Evolutionary conservation across 345 rosid genomes (phyloP).

Genomic region (Salix viminalis): DNA sequence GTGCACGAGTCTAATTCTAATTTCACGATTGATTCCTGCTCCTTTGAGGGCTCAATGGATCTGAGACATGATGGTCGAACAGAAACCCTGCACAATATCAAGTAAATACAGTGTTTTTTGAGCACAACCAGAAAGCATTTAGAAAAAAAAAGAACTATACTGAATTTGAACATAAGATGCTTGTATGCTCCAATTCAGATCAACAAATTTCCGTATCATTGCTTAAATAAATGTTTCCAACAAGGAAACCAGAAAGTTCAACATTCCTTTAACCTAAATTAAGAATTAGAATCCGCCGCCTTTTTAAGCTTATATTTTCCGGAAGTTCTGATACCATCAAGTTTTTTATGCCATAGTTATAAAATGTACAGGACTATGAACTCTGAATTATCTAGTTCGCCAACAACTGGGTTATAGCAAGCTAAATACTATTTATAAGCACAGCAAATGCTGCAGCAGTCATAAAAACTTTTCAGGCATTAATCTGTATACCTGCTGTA

Average conservation of each 20-base stretch:
- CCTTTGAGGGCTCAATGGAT: conserved; percentile 35
- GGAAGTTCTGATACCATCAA: background rate
- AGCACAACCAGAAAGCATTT: background rate
- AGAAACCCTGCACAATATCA: conserved; percentile 44
- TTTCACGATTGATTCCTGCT: conserved; percentile 25
- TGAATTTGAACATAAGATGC: background rate
- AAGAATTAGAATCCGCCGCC: background rate
- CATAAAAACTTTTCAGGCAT: background rate
- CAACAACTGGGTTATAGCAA: background rate
- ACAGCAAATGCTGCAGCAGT: background rate
- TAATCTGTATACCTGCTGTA: conserved; percentile 63
- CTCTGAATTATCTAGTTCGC: background rate
- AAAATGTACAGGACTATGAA: background rate
- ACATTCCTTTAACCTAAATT: background rate
- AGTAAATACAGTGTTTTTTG: background rate
- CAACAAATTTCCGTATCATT: background rate
- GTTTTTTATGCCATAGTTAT: background rate
- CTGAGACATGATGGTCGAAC: conserved; percentile 49
- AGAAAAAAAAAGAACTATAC: background rate
- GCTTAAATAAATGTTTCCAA: background rate
- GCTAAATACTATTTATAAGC: background rate
- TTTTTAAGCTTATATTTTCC: background rate
- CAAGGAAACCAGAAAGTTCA: background rate
- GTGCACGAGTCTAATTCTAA: conserved; percentile 21
- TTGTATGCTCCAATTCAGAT: background rate